Base-by-base conservation (phyloP, 78 protist species). In the Capsaspora owczarzaki region DNA sequence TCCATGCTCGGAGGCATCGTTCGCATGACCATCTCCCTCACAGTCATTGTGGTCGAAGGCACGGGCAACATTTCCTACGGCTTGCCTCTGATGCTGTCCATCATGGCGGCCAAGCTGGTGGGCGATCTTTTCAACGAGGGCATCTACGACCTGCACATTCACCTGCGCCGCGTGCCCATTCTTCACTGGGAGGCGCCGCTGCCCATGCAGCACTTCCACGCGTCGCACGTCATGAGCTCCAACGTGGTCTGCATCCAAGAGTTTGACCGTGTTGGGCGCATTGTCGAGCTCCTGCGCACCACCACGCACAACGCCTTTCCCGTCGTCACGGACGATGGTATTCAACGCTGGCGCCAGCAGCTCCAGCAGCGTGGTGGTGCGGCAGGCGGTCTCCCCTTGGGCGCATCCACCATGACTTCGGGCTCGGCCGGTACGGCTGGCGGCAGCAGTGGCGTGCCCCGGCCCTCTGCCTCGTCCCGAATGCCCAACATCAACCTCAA, bases 11-110 rank as follows among this genome's bases (percentile, higher is more conserved):
- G 86, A 72, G 98, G 98, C 2, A 87, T 89, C 42, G 79, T 84
- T 4, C 82, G 98, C 40, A 89, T 93, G 94, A 91, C 96, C 38
- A 84, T 95, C 68, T 81, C 91, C 4, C 78, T 92, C 31, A 84
- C 89, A 0, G 93, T 89, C 16, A 94, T 94, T 41, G 14, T 94
- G 0, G 84, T 90, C 22, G 96, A 92, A 82, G 72, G 83, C 23
- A 83, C 93, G 3, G 78, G 80, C 29, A 86, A 79, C 46, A 25
- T 74, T 0, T 0, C 23, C 51, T 92, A 83, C 80, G 46, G 86
- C 25, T 75, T 90, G 23, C 94, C 94, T 8, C 74, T 94, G n/a
- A 90, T 92, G 82, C 38, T 91, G 33, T 85, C 91, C 5, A 81
- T 92, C 29, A 86, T 90, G 87, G 41, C 71, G 19, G 89, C 95